A percentile compares a stretch with the other conserved stretches of the same genome.
Conservation (phyloP, 139 green algal species). For the Chlamydomonas sphaeroides region DNA sequence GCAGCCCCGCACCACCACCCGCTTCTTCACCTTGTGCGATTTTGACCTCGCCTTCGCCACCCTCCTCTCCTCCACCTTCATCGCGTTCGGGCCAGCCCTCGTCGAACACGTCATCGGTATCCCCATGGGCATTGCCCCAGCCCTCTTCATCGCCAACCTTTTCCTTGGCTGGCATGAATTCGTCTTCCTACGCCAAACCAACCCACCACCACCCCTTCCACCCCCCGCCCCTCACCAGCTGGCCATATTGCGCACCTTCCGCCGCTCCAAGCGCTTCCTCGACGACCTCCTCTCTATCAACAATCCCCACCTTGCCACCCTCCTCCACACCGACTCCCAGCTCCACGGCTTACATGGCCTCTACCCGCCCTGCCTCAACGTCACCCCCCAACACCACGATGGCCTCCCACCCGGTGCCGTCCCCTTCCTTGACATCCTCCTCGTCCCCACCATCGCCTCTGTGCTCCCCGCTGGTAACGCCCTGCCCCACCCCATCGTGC, state of each 20-base stretch:
- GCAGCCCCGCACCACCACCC: too few species aligned
- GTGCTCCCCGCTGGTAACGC: neutral
- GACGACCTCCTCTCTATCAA: neutral
- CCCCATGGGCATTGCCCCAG: neutral
- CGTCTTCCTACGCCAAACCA: neutral
- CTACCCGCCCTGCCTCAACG: neutral
- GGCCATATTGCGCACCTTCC: neutral
- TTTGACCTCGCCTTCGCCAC: neutral
- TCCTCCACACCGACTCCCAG: neutral
- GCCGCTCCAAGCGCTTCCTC: neutral
- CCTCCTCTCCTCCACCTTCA: neutral
- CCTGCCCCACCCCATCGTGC: too few species aligned
- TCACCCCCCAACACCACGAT: neutral
- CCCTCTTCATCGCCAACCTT: neutral
- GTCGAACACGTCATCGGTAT: neutral
- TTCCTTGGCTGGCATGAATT: neutral
- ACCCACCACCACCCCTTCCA: neutral
- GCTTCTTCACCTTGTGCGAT: neutral
- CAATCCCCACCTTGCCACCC: neutral
- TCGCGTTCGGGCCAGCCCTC: neutral
- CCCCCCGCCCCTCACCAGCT: neutral
- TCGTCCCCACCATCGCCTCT: neutral
- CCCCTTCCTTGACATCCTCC: constrained; percentile 2
- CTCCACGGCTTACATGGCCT: neutral
- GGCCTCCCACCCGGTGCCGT: neutral